Base-by-base conservation (phyloP, 2,329 filamentous ascomycete genomes). In the Sodiomyces alkalinus region DNA sequence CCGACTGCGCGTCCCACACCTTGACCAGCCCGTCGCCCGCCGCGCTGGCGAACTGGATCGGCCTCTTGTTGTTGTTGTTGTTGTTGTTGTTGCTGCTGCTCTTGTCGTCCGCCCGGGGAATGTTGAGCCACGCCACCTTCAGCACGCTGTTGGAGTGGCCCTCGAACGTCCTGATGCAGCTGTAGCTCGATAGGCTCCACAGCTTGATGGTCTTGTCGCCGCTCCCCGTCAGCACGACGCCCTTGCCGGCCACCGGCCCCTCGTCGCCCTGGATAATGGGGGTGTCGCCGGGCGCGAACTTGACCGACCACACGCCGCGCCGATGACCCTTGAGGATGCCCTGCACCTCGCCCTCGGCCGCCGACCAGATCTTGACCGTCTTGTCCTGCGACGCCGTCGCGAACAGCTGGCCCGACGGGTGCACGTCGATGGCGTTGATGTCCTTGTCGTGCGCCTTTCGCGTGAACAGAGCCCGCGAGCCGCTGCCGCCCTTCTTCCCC, bases 401-500 rank as follows among this genome's bases (percentile, higher is more conserved):
- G 46, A 98, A 96, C 1, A 94, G 56, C n/a, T 74, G 70, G 4
- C 71, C 72, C 2, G 68, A 64, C 14, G 74, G 67, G 38, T 85
- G 81, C 8, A 90, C 65, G 38, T 92, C 83, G 28, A 98, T 69
- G 3, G 90, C 85, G 43, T 98, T 98, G 54, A 98, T 98, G 41
- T 98, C 90, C 49, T 98, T 98, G 47, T 98, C 90, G 53, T 98
- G 90, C 1, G 90, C 90, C 52, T 94, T 92, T 32, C 90, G 72
- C 1, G 90, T 96, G 51, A 81, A 98, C 4, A 75, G 56, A 22
- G 82, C 82, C 41, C 74, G 61, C 7, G 73, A 57, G 7, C 67
- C 62, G n/a, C n/a, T n/a, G n/a, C n/a, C n/a, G 32, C 67, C 65
- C 34, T 66, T 68, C 26, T 56, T 51, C 12, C 42, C 44, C 28